These are phyloP conservation scores for Wickerhamomyces bisporus DNA, from an alignment of 805 yeast genomes.

Conservation along the genomic window DNA sequence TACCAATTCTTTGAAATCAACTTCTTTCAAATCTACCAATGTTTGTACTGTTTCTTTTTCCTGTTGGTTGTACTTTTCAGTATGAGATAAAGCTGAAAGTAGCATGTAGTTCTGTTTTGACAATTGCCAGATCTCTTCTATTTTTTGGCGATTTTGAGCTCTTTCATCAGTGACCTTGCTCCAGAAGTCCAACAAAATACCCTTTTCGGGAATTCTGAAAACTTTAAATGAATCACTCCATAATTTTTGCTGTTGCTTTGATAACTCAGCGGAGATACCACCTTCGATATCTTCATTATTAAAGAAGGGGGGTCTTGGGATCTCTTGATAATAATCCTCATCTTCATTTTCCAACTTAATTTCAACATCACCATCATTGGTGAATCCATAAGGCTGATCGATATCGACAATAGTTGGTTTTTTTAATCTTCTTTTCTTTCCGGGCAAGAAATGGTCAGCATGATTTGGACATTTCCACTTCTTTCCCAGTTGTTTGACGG, in stretches of 20 bases:
- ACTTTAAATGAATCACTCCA: constrained; percentile 39
- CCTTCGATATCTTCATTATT: constrained; percentile 27
- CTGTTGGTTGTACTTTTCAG: constrained; percentile 19
- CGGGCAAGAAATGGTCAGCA: constrained; percentile 27
- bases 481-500: constrained; percentile 65
- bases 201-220: constrained; percentile 62
- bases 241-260: constrained; percentile 22
- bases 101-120: constrained; percentile 31
- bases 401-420: constrained; percentile 53
- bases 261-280: constrained; percentile 31
- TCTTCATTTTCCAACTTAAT: constrained; percentile 39
- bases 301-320: constrained; percentile 33
- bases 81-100: constrained; percentile 26
- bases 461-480: constrained; percentile 95
- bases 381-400: constrained; percentile 42
- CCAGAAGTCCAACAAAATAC: constrained; percentile 64
- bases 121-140: constrained; percentile 30
- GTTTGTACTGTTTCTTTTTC: constrained; percentile 31
- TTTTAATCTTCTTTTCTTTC: constrained; percentile 43
- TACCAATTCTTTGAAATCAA: constrained; percentile 46
- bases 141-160: constrained; percentile 27
- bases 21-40: constrained; percentile 27
- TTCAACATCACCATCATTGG: constrained; percentile 56
- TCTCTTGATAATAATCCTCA: constrained; percentile 24
- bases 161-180: constrained; percentile 39